Evolutionary conservation across 2,329 filamentous ascomycete species (phyloP), one percentile per base, ranked within the genome.

Genomic region (Diplodia sapinea): DNA sequence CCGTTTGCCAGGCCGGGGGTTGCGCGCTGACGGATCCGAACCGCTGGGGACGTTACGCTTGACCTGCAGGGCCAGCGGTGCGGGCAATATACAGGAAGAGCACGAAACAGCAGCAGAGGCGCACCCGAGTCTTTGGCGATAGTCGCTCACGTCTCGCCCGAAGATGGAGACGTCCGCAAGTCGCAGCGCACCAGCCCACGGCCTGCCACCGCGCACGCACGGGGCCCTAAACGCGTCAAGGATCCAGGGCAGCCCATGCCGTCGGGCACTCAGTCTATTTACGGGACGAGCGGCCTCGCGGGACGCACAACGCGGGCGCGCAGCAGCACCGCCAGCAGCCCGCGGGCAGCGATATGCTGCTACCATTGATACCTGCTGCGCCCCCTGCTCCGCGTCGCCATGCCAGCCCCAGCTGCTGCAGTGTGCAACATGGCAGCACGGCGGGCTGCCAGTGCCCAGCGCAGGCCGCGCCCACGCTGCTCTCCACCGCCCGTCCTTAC

Each of bases 21-120:
- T 56, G 55, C 47, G 55, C 47, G 66, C 66, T 57, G 55, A 67
- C 65, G 65, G 57, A 47, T 63, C 66, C 66, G 54, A 33, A 31
- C 54, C 65, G 65, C 43, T 52, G 63, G 63, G 51, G 63, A 62
- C 56, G 66, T 67, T 67, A 63, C 66, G 38, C 50, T 38, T 50
- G 50, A 62, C 56, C 57, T 67, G 65, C 65, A 67, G 65, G 59
- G 66, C 47, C 57, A 51, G 66, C 52, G 52, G 33, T 56, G 64
- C 59, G 59, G 59, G 59, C 59, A 63, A 63, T 63, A 63, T 63
- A 51, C 59, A 51, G 49, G 40, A 50, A 50, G 29, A 56, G 65
- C 50, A 52, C 57, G 36, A 38, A 38, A 38, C 36, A 33, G 36
- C 36, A 68, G 56, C 8, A 65, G 57, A 49, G 43, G 38, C 23